These are phyloP conservation scores for Trypanosoma melophagium DNA, from an alignment of 208 protist species.

Conservation along the genomic window DNA sequence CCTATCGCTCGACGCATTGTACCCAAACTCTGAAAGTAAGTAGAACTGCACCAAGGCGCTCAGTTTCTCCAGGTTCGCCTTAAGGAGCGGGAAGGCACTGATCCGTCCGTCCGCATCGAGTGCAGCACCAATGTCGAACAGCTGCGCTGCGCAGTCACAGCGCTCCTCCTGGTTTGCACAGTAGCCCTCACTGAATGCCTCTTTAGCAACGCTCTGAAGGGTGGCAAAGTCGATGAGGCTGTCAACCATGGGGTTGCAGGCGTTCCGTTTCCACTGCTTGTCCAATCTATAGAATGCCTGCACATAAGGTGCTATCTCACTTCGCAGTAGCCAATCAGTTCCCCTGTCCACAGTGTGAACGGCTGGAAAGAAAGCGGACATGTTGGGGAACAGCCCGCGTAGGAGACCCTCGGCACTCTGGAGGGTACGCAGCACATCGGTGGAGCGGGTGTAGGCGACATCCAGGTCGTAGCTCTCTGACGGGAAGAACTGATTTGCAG, in stretches of 20 bases:
- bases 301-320: constrained; percentile 25
- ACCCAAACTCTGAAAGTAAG: constrained; percentile 38
- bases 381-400: constrained; percentile 36
- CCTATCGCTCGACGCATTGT: constrained; percentile 41
- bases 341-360: constrained; percentile 41
- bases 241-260: constrained; percentile 28
- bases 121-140: constrained; percentile 59
- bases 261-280: constrained; percentile 1
- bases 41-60: constrained; percentile 32
- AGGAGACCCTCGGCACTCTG: constrained; percentile 43
- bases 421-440: constrained; percentile 45
- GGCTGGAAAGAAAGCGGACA: constrained; percentile 39
- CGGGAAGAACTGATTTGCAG: constrained; percentile 24
- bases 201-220: constrained; percentile 33
- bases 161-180: constrained; percentile 40
- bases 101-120: constrained; percentile 32
- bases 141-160: constrained; percentile 39
- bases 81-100: constrained; percentile 21
- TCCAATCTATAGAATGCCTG: constrained; percentile 20
- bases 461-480: constrained; percentile 36
- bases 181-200: constrained; percentile 38
- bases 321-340: constrained; percentile 32
- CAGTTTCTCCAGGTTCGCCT: constrained; percentile 33
- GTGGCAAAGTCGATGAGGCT: constrained; percentile 19
- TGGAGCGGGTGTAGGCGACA: constrained; percentile 36